Base-by-base conservation (phyloP, 2,329 filamentous ascomycete species). In the Alternaria dauci region DNA sequence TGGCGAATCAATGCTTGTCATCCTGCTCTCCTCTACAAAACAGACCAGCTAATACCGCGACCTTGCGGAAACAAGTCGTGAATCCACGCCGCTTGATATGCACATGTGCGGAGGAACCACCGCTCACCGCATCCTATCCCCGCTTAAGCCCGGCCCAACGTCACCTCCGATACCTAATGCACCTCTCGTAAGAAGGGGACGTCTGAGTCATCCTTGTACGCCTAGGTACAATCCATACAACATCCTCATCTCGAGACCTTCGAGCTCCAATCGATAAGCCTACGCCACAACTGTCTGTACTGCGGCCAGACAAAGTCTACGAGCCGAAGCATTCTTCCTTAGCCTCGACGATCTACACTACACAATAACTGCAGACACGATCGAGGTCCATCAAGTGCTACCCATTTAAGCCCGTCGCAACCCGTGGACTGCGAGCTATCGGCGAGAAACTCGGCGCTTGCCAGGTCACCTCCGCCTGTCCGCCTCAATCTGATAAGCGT, bases 61-160 rank as follows among this genome's bases (percentile, higher is more conserved):
- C 12, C 4, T n/a, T n/a, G 28, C 14, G 25, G 16, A 34, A 52
- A 28, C 18, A 28, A 25, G 46, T 34, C 30, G 46, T 34, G 6
- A n/a, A 48, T 12, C 25, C 18, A 25, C 30, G 12, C 12, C 14
- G 46, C 11, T n/a, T 25, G 30, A 48, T 30, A 34, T 18, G 46
- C 46, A 48, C 14, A 48, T 18, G 16, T 52, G n/a, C 44, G 28
- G 28, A 48, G 1, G 44, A 34, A 34, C 28, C 4, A 34, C 4
- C n/a, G 44, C 28, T 8, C 12, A 26, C 26, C 18, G 8, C 12
- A n/a, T n/a, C 41, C 46, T 46, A 46, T 12, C 20, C 23, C 52
- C 52, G 52, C 43, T 23, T 36, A 46, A 46, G 25, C n/a, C 52
- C 52, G 39, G 20, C 16, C 18, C 52, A 48, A 34, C 30, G 46